A percentile compares a stretch with the other conserved stretches of the same genome.
phyloP scores from a whole-genome alignment of 352 stramenopile genomes.

The Phytopythium cucurbitacearum region DNA sequence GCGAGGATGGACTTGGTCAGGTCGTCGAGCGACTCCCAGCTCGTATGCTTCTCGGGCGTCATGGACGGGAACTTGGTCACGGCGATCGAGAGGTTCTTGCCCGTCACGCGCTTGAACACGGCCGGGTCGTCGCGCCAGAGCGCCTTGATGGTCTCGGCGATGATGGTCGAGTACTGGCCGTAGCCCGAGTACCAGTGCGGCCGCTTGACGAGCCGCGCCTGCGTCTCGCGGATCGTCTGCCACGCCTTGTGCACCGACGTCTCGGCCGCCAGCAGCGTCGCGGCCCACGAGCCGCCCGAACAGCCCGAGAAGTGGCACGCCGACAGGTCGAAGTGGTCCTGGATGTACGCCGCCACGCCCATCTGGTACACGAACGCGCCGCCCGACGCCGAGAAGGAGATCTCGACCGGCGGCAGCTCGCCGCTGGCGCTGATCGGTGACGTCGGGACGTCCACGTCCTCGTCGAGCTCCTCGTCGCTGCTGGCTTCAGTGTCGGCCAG shows the following conservation, averaged over 20 bases:
- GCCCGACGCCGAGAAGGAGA: slow-evolving; percentile 63
- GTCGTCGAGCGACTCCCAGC: slow-evolving; percentile 52
- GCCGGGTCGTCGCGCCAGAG: slow-evolving; percentile 52
- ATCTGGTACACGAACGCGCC: slow-evolving; percentile 75
- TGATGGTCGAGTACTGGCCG: slow-evolving; percentile 48
- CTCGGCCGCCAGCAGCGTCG: slow-evolving; percentile 37
- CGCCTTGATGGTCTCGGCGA: slow-evolving; percentile 43
- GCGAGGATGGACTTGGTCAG: slow-evolving; percentile 62
- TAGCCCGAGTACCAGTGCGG: slow-evolving; percentile 66
- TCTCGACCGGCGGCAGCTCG: slow-evolving; percentile 34
- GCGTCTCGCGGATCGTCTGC: slow-evolving; percentile 48
- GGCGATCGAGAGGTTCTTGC: slow-evolving; percentile 43
- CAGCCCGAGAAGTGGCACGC: slow-evolving; percentile 31
- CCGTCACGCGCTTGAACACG: slow-evolving; percentile 36
- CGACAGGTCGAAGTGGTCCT: slow-evolving; percentile 46
- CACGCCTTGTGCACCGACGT: slow-evolving; percentile 43
- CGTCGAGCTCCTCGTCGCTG: slow-evolving; percentile 33
- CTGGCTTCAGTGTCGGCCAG: slow-evolving; percentile 16
- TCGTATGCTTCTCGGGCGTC: slow-evolving; percentile 42
- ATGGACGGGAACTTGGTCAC: slow-evolving; percentile 65
- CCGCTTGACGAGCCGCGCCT: slow-evolving; percentile 32
- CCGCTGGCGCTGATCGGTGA: background rate
- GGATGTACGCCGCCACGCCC: slow-evolving; percentile 60
- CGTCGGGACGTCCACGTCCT: slow-evolving; percentile 1
- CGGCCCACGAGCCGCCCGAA: slow-evolving; percentile 24